A percentile compares a stretch with the other conserved stretches of the same genome.
Conservation (phyloP, 202 grass and related monocot species). For the Digitaria exilis region DNA sequence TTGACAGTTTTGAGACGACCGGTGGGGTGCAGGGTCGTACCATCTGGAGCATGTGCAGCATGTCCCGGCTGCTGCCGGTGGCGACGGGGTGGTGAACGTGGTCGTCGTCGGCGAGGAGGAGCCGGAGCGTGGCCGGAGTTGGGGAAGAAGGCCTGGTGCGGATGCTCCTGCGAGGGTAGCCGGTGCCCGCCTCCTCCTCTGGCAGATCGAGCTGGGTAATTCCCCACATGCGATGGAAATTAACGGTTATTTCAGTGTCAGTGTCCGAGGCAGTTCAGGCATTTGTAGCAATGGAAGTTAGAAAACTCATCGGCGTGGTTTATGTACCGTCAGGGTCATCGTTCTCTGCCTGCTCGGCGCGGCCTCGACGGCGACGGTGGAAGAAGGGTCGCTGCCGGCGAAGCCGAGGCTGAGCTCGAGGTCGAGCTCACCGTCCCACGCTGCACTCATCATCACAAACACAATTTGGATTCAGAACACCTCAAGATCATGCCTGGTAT, state of each 20-base stretch:
- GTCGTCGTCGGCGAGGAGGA: neutral
- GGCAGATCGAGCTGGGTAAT: constrained; percentile 46
- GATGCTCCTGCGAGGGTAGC: constrained; percentile 19
- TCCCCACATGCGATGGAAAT: neutral
- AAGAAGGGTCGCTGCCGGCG: constrained; percentile 29
- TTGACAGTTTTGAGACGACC: neutral
- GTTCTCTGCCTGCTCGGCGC: constrained; percentile 26
- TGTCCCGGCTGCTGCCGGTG: neutral
- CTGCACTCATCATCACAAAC: constrained; percentile 27
- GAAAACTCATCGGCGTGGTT: neutral
- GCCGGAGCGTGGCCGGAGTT: neutral
- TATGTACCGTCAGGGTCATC: constrained; percentile 31
- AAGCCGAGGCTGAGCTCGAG: constrained; percentile 65
- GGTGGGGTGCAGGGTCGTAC: no score
- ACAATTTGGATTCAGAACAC: neutral
- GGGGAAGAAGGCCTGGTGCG: constrained; percentile 30
- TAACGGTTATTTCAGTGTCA: neutral
- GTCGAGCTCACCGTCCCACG: constrained; percentile 42
- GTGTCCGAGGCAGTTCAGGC: neutral
- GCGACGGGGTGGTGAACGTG: neutral
- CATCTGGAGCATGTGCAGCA: constrained; percentile 40
- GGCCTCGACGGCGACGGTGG: neutral
- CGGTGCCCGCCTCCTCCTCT: neutral
- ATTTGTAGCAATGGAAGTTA: neutral
- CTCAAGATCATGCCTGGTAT: neutral